A percentile compares a stretch with the other conserved stretches of the same genome.
These are phyloP conservation scores for Aphanomyces astaci DNA, from an alignment of 352 stramenopile species.

Conservation along the genomic window DNA sequence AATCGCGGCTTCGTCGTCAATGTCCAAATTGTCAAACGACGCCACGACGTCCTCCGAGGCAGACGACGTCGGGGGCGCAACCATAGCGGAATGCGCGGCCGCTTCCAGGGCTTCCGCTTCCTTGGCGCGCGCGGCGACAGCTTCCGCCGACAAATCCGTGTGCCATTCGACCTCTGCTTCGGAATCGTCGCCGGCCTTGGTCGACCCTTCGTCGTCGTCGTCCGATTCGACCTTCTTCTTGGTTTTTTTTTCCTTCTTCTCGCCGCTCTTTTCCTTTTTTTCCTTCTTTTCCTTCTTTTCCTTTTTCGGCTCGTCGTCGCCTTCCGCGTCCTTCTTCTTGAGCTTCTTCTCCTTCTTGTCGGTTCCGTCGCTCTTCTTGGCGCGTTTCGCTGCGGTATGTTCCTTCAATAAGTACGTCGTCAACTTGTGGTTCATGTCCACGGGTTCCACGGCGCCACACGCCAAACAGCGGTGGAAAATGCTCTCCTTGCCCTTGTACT, in stretches of 20 bases:
- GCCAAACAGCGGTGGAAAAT: slow-evolving; percentile 98
- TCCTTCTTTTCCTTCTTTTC: slow-evolving; percentile 62
- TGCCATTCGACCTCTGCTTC: slow-evolving; percentile 79
- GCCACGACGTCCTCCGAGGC: slow-evolving; percentile 26
- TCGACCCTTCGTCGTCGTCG: slow-evolving; percentile 6
- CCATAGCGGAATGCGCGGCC: slow-evolving; percentile 61
- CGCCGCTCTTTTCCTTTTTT: slow-evolving; percentile 68
- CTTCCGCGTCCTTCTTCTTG: slow-evolving; percentile 50
- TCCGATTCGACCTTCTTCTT: slow-evolving; percentile 43
- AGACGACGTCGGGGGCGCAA: slow-evolving; percentile 31
- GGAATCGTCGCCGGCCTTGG: slow-evolving; percentile 34
- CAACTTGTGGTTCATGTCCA: slow-evolving; percentile 98
- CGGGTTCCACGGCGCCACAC: slow-evolving; percentile 94
- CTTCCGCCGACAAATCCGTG: slow-evolving; percentile 75
- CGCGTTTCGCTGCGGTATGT: slow-evolving; percentile 89
- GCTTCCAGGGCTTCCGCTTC: slow-evolving; percentile 78
- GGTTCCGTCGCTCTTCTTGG: slow-evolving; percentile 79
- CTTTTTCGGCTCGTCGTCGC: slow-evolving; percentile 52
- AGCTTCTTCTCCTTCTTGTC: slow-evolving; percentile 74
- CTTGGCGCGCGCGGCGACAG: slow-evolving; percentile 66
- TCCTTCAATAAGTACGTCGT: slow-evolving; percentile 96
- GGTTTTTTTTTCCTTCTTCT: slow-evolving; percentile 79
- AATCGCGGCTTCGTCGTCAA: slow-evolving; percentile 79
- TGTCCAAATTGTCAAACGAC: slow-evolving; percentile 70
- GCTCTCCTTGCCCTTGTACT: slow-evolving; percentile 93